Evolutionary conservation across 495 filamentous ascomycete species (phyloP), one percentile per base, ranked within the genome.

Genomic region (Hypomontagnella monticulosa): DNA sequence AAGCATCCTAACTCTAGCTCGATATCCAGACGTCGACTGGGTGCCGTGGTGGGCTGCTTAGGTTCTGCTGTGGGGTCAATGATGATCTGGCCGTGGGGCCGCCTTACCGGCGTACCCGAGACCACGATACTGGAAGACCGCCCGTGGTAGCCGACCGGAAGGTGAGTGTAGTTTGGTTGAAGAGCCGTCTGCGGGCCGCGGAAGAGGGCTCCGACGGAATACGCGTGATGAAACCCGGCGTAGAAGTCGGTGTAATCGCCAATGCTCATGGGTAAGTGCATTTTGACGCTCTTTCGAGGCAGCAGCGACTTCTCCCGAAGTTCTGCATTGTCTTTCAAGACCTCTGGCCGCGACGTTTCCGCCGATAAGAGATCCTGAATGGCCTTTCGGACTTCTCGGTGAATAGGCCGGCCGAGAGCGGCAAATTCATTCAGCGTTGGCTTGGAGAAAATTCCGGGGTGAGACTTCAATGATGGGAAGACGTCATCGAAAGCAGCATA

Each of bases 241-340:
- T 92, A 98, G 80, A 98, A 98, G 77, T 98, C 94, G 10, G 94
- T 96, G 77, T 98, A 98, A 73, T 97, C 93, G n/a, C 91, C 91
- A 54, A 97, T 93, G 32, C 83, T 81, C 86, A 98, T 87, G 4
- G 94, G 94, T 11, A 97, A 73, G 58, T 96, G 91, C 73, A 86
- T 90, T 54, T 78, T 84, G 19, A 93, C 88, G 3, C 83, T 74
- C 0, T 84, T 79, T 67, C 82, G 87, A 2, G 83, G 81, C 1
- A 89, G 18, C 7, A 82, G 61, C 2, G 69, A 73, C 44, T 63
- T 69, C 12, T 68, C 50, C 12, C 71, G 65, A 9, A 76, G 62
- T 6, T 58, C 55, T 9, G 50, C 60, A 48, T 80, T 76, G 56
- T 82, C 77, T 30, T 68, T 71, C 27, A 81, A 65, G 18, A 79